Percentiles rank a stretch among this genome's conserved stretches.
Evolutionary conservation across 2,329 filamentous ascomycete species (phyloP).

Genomic region (Didymella arachidicola): DNA sequence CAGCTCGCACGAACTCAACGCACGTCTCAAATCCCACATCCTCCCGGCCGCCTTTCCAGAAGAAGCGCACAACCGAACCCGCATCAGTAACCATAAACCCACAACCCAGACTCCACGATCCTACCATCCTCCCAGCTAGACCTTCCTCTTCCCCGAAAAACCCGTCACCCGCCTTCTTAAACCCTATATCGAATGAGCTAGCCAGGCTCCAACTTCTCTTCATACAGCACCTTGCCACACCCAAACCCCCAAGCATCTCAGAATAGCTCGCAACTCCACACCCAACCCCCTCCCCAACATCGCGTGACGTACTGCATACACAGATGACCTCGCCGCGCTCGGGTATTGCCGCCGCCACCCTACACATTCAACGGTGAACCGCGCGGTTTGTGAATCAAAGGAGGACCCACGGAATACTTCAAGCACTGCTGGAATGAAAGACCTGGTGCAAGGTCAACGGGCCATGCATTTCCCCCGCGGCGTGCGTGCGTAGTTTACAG

Average conservation of each 20-base stretch:
- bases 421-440: too few species aligned
- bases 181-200: background rate
- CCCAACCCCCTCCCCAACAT: background rate
- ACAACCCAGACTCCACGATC: too few species aligned
- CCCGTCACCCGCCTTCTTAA: background rate
- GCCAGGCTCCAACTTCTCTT: background rate
- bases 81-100: background rate
- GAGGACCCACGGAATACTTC: background rate
- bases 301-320: background rate
- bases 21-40: background rate
- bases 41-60: background rate
- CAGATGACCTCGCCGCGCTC: background rate
- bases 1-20: background rate
- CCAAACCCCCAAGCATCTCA: background rate
- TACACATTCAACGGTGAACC: background rate
- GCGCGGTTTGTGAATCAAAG: background rate
- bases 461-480: background rate
- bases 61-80: background rate
- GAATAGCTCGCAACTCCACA: background rate
- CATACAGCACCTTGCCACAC: background rate
- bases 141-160: too few species aligned
- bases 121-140: too few species aligned
- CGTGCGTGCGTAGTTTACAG: too few species aligned
- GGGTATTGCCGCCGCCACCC: background rate
- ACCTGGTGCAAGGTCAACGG: too few species aligned